Evolutionary conservation across 768 basidiomycete genomes (phyloP).

Genomic region (Daedalea quercina): DNA sequence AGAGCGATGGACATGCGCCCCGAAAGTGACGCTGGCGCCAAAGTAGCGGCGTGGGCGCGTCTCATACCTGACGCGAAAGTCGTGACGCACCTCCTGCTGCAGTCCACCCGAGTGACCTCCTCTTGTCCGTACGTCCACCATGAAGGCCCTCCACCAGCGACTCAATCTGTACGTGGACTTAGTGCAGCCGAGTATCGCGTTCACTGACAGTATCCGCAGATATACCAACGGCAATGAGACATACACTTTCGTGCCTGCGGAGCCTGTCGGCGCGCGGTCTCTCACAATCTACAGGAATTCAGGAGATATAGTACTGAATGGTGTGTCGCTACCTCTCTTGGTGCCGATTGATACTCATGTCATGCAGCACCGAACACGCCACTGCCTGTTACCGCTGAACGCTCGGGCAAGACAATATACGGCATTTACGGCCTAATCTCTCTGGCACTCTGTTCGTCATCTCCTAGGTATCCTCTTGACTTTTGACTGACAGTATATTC

Average conservation of each 20-base stretch:
- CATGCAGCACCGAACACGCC: slow-evolving; percentile 45
- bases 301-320: slow-evolving; percentile 68
- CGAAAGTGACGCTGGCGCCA: slow-evolving; percentile 1
- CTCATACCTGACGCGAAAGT: slow-evolving; percentile 9
- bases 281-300: slow-evolving; percentile 67
- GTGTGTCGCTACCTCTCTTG: slow-evolving; percentile 29
- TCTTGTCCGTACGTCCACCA: slow-evolving; percentile 26
- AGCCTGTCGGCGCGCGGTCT: slow-evolving; percentile 53
- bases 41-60: neutral
- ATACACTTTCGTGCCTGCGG: slow-evolving; percentile 72
- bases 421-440: slow-evolving; percentile 75
- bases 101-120: slow-evolving; percentile 13
- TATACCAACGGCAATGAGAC: slow-evolving; percentile 67
- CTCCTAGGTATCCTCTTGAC: neutral
- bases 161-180: slow-evolving; percentile 50
- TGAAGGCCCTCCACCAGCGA: slow-evolving; percentile 68
- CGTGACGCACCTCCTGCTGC: slow-evolving; percentile 11
- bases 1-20: slow-evolving; percentile 5
- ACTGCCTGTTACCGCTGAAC: slow-evolving; percentile 47
- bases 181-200: neutral
- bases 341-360: neutral
- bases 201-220: slow-evolving; percentile 28
- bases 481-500: neutral
- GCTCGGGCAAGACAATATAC: slow-evolving; percentile 60
- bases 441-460: slow-evolving; percentile 59